A percentile compares a stretch with the other conserved stretches of the same genome.
Evolutionary conservation across 306 rosid species (phyloP).

Genomic region (Fragaria nilgerrensis): DNA sequence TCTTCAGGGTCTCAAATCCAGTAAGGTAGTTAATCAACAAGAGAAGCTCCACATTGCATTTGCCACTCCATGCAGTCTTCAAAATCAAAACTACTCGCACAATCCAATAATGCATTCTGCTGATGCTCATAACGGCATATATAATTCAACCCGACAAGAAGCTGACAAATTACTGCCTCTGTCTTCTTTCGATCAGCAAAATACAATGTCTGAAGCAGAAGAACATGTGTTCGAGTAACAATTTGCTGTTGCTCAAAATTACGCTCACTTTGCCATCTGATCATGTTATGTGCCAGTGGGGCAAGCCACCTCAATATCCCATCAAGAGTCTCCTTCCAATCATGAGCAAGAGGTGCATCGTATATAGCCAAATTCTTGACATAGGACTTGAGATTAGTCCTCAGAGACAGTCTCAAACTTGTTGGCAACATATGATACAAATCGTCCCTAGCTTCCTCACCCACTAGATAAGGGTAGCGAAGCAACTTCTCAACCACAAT

Average conservation of each 20-base stretch:
- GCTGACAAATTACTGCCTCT: constrained; percentile 78
- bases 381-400: constrained; percentile 72
- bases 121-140: constrained; percentile 94
- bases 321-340: constrained; percentile 87
- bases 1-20: constrained; percentile 30
- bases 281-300: constrained; percentile 88
- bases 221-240: constrained; percentile 64
- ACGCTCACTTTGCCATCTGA: constrained; percentile 96
- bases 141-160: constrained; percentile 88
- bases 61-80: constrained; percentile 92
- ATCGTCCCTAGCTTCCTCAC: constrained; percentile 91
- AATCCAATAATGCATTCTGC: constrained; percentile 83
- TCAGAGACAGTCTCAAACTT: constrained; percentile 70
- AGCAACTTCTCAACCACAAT: constrained; percentile 84
- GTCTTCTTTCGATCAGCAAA: constrained; percentile 79
- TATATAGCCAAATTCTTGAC: constrained; percentile 80
- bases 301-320: constrained; percentile 75
- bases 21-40: constrained; percentile 40
- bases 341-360: constrained; percentile 97
- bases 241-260: constrained; percentile 85
- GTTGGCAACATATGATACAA: constrained; percentile 88
- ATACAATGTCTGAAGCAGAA: constrained; percentile 78
- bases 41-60: constrained; percentile 66
- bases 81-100: constrained; percentile 85
- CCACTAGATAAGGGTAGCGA: constrained; percentile 81